Percentiles rank a stretch among this genome's conserved stretches.
Evolutionary conservation across 2,329 filamentous ascomycete species (phyloP).

Genomic region (Tolypocladium cylindrosporum): DNA sequence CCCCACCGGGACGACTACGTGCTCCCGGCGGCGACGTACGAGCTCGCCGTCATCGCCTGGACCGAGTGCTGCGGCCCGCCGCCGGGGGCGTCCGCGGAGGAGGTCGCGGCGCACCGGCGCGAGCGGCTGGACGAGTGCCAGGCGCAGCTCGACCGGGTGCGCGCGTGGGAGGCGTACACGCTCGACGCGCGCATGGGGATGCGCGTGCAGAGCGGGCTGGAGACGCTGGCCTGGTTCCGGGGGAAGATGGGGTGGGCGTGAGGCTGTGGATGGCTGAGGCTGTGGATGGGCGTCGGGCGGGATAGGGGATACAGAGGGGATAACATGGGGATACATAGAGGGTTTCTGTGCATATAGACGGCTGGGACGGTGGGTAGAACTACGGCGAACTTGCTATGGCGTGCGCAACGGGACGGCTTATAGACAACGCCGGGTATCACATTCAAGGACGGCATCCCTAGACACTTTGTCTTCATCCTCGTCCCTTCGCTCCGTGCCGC

Average conservation of each 20-base stretch:
- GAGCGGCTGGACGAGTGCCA: constrained; percentile 50
- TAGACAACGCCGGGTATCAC: not conserved
- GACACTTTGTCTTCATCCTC: not conserved
- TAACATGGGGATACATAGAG: not conserved
- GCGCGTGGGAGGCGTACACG: constrained; percentile 61
- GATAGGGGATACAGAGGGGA: no score
- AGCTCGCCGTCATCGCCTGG: constrained; percentile 78
- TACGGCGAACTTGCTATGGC: not conserved
- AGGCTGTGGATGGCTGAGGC: no score
- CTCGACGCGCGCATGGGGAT: constrained; percentile 67
- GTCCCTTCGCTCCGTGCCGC: no score
- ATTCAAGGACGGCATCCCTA: no score
- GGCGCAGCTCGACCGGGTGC: constrained; percentile 54
- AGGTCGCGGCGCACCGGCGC: constrained; percentile 28
- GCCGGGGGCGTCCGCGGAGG: constrained; percentile 14
- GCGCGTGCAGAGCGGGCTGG: constrained; percentile 59
- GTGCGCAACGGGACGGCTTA: not conserved
- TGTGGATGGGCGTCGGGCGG: no score
- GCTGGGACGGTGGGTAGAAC: not conserved
- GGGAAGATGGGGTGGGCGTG: constrained; percentile 27
- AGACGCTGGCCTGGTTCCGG: constrained; percentile 50
- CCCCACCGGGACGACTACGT: constrained; percentile 58
- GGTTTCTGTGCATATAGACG: not conserved
- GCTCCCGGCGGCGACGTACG: constrained; percentile 69
- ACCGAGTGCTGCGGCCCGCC: constrained; percentile 44